Conservation (phyloP, 495 filamentous ascomycete genomes). For the Elasticomyces elasticus region DNA sequence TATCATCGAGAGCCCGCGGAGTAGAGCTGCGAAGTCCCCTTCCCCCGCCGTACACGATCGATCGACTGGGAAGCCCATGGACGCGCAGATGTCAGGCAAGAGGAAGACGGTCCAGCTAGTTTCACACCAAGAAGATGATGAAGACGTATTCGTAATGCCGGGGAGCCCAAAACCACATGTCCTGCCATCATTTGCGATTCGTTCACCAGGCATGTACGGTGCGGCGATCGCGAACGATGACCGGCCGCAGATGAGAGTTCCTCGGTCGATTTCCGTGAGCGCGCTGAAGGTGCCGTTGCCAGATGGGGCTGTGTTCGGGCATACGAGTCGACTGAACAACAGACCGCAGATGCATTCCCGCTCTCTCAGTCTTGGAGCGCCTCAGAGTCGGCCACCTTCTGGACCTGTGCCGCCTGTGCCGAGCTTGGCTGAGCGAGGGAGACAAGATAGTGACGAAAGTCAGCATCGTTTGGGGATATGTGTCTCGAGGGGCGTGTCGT, state of each 20-base stretch:
- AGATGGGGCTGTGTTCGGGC: neutral
- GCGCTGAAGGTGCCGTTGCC: slow-evolving; percentile 7
- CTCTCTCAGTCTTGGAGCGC: slow-evolving; percentile 20
- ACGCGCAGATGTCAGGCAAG: neutral
- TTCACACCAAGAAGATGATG: neutral
- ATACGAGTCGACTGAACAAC: neutral
- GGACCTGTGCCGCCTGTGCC: slow-evolving; percentile 24
- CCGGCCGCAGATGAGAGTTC: neutral
- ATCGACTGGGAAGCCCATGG: neutral
- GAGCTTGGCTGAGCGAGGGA: neutral
- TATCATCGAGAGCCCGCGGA: slow-evolving; percentile 19
- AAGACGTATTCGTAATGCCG: slow-evolving; percentile 12
- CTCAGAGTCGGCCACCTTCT: slow-evolving; percentile 12
- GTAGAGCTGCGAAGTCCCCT: neutral
- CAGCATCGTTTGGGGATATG: slow-evolving; percentile 7
- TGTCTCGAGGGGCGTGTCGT: slow-evolving; percentile 8
- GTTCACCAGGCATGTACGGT: slow-evolving; percentile 14
- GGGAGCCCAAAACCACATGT: slow-evolving; percentile 16
- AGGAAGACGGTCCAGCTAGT: neutral
- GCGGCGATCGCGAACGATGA: slow-evolving; percentile 12
- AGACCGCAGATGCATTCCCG: slow-evolving; percentile 16
- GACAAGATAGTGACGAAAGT: slow-evolving; percentile 1
- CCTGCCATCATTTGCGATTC: slow-evolving; percentile 15
- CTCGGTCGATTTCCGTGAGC: slow-evolving; percentile 13
- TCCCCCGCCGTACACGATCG: slow-evolving; percentile 1